These are phyloP conservation scores for Monosporascus sp. DNA, from an alignment of 2,329 filamentous ascomycete species.

Conservation along the genomic window DNA sequence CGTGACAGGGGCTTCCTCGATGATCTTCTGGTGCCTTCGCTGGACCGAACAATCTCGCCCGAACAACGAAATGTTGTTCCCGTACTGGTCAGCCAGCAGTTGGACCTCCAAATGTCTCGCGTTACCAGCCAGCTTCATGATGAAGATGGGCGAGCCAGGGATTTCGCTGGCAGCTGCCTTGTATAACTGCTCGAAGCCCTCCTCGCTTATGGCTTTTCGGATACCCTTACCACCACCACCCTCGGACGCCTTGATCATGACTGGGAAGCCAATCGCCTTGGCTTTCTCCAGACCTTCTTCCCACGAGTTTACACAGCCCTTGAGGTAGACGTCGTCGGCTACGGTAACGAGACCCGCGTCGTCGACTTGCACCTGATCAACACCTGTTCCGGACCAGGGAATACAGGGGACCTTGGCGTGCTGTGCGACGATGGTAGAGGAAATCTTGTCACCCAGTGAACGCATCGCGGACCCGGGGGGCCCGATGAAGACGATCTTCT, in stretches of 20 bases:
- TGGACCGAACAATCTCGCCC: slow-evolving; percentile 98
- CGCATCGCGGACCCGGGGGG: slow-evolving; percentile 98
- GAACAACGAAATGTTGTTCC: slow-evolving; percentile 98
- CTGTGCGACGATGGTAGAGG: slow-evolving; percentile 97
- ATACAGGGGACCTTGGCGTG: slow-evolving; percentile 96
- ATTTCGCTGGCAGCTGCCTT: slow-evolving; percentile 96
- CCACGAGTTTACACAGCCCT: slow-evolving; percentile 85
- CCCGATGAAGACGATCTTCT: slow-evolving; percentile 99
- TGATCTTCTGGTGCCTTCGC: slow-evolving; percentile 98
- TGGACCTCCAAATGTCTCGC: slow-evolving; percentile 97
- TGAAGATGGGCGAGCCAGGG: slow-evolving; percentile 97
- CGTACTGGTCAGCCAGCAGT: slow-evolving; percentile 95
- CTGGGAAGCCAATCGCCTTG: slow-evolving; percentile 88
- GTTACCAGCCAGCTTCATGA: slow-evolving; percentile 98
- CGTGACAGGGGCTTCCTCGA: slow-evolving; percentile 96
- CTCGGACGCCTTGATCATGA: slow-evolving; percentile 99
- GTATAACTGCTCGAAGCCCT: slow-evolving; percentile 81
- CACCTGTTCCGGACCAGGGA: slow-evolving; percentile 96
- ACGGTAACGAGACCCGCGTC: slow-evolving; percentile 87
- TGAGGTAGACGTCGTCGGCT: slow-evolving; percentile 74
- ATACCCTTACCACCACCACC: slow-evolving; percentile 99
- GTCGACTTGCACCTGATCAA: slow-evolving; percentile 75
- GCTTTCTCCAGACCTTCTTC: slow-evolving; percentile 86
- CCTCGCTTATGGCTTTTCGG: slow-evolving; percentile 82
- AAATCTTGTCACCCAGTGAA: slow-evolving; percentile 98